Base-by-base conservation (phyloP, 768 basidiomycete genomes). In the Pleurotus ostreatus region DNA sequence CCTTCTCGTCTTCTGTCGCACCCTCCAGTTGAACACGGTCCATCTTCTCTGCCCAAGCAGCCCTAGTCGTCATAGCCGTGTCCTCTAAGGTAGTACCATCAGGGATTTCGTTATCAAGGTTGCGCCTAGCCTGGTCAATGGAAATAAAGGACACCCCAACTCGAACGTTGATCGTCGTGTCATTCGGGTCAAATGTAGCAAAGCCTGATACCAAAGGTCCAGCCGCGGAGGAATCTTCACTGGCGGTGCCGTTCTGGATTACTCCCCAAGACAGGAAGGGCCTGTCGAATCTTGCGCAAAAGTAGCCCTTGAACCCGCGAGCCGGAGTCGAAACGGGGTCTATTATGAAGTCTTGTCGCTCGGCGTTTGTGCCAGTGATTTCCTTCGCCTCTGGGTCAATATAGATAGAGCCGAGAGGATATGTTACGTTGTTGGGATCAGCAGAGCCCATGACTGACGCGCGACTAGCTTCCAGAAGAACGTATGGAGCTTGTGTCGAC, bases 71-170 rank as follows among this genome's bases (percentile, higher is more conserved):
- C 13, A 66, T 66, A 1, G 78, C 81, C 0, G 86, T 86, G 26
- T 75, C 66, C 54, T 85, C 83, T 3, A 88, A 68, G 0, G 75
- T 66, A 18, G 69, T 68, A 1, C 70, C 74, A 55, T 81, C 73
- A 0, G 76, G 75, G 43, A 79, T 74, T 59, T 83, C 82, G 1
- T 63, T 70, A 23, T 80, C 78, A 54, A 84, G 60, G 59, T 83
- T 83, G 56, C 65, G 61, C 38, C 79, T 68, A 0, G 86, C 86
- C 57, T 89, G 88, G 2, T 85, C 83, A 5, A 83, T 70, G 1
- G 85, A 88, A 56, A 91, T 86, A 66, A 89, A 89, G 3, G 88
- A 89, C 3, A 87, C 85, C 2, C 86, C 87, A 1, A 91, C 73
- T 9, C 84, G 74, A 6, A 86, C 79, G 5, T 80, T 75, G 41